Evolutionary conservation across 768 basidiomycete species (phyloP).

Genomic region (Leucosporidium yakuticum): DNA sequence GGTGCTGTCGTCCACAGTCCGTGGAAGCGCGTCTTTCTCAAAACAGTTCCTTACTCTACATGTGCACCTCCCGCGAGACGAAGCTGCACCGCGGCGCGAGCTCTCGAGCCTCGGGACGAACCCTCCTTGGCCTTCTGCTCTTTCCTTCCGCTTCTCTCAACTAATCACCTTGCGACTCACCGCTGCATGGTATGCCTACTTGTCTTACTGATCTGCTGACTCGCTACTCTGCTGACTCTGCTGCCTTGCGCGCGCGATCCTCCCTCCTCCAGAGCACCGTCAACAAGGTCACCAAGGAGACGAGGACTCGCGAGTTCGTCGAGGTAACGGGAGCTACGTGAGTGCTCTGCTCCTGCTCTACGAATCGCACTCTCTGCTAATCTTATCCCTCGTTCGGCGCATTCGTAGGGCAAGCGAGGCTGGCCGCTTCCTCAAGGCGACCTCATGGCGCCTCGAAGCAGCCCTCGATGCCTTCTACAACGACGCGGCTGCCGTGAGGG

Average conservation of each 20-base stretch:
- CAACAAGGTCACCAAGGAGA: constrained; percentile 33
- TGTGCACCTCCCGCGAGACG: no score
- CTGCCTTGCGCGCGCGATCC: background rate
- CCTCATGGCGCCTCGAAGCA: constrained; percentile 26
- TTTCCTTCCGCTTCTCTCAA: no score
- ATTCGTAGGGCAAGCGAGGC: constrained; percentile 26
- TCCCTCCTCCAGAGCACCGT: constrained; percentile 4
- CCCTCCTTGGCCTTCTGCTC: no score
- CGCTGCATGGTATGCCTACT: no score
- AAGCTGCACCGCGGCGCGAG: no score
- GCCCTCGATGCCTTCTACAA: constrained; percentile 39
- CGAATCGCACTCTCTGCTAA: background rate
- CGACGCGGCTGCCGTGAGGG: constrained; percentile 12
- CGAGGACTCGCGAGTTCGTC: constrained; percentile 32
- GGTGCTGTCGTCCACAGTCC: no score
- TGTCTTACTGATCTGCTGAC: no score
- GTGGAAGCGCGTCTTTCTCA: no score
- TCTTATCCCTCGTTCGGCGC: constrained; percentile 1
- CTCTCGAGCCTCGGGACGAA: no score
- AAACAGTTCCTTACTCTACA: no score
- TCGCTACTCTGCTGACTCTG: no score
- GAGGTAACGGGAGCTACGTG: constrained; percentile 35
- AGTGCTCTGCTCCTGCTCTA: constrained; percentile 3
- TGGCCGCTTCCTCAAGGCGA: constrained; percentile 19
- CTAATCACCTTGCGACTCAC: no score